Conservation (phyloP, 768 basidiomycete species). For the Mrakia frigida region DNA sequence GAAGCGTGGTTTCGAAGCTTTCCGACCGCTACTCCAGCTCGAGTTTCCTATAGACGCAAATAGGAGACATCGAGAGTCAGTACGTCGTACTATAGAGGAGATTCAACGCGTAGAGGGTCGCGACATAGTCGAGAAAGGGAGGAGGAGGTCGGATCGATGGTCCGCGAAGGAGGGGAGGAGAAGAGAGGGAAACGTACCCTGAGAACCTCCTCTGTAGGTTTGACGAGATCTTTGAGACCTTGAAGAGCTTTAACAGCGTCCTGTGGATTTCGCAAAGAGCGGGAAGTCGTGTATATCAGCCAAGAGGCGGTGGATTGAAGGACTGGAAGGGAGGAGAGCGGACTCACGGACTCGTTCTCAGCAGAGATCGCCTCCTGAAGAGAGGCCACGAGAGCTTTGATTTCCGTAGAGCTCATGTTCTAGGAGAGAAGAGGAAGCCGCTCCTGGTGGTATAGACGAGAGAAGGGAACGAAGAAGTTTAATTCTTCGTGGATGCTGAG, state of each 20-base stretch:
- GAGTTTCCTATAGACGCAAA: slow-evolving; percentile 65
- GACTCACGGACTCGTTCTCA: background rate
- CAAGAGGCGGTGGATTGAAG: background rate
- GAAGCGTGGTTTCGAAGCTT: slow-evolving; percentile 69
- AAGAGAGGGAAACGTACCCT: slow-evolving; percentile 8
- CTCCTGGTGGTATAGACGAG: background rate
- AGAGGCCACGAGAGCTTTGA: slow-evolving; percentile 24
- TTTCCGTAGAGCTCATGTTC: slow-evolving; percentile 15
- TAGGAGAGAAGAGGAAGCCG: background rate
- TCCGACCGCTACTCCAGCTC: slow-evolving; percentile 84
- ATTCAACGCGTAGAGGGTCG: background rate
- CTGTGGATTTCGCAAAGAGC: background rate
- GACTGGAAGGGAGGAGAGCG: background rate
- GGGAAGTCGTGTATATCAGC: background rate
- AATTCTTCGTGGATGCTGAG: background rate
- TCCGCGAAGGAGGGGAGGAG: background rate
- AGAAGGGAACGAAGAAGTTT: background rate
- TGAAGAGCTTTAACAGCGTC: slow-evolving; percentile 5
- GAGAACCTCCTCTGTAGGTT: slow-evolving; percentile 29
- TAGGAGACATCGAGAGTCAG: background rate
- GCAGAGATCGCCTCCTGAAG: slow-evolving; percentile 16
- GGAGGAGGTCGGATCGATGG: background rate
- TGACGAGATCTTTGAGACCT: slow-evolving; percentile 11
- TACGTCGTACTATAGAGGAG: background rate
- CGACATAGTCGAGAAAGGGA: background rate